phyloP scores from a whole-genome alignment of 139 green algal genomes.

The Nannochloris sp. region DNA sequence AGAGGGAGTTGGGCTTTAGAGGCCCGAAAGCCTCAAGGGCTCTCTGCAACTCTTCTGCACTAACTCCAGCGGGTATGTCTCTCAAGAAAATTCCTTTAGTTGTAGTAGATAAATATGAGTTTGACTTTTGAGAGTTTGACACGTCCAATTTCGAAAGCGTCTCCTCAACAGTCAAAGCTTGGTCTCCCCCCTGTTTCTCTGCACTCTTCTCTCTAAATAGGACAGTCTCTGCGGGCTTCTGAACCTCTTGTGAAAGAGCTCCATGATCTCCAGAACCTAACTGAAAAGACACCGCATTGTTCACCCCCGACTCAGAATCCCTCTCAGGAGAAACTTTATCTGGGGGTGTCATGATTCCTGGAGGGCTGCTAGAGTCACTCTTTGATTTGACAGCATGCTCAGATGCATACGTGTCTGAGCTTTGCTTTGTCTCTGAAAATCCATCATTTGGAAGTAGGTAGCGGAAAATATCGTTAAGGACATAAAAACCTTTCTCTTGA shows the following conservation, averaged over 20 bases:
- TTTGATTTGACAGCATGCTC: too few relatives aligned
- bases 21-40: constrained; percentile 26
- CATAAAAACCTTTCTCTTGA: constrained; percentile 82
- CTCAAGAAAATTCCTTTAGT: constrained; percentile 19
- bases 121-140: not conserved
- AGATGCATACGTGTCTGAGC: not conserved
- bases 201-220: not conserved
- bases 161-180: constrained; percentile 3
- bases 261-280: not conserved
- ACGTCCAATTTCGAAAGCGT: not conserved
- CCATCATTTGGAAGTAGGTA: constrained; percentile 28
- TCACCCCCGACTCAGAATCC: not conserved
- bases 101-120: not conserved
- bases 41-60: constrained; percentile 22
- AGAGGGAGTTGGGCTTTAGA: constrained; percentile 8
- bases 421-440: not conserved
- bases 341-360: too few relatives aligned
- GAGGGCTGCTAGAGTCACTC: too few relatives aligned
- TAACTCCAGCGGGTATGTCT: constrained; percentile 21
- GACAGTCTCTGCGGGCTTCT: not conserved
- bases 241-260: not conserved
- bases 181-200: not conserved
- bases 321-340: too few relatives aligned
- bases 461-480: constrained; percentile 85
- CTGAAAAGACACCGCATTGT: not conserved